Conservation (phyloP, 164 flowering plant species). For the grape (Vitis vinifera) region DNA sequence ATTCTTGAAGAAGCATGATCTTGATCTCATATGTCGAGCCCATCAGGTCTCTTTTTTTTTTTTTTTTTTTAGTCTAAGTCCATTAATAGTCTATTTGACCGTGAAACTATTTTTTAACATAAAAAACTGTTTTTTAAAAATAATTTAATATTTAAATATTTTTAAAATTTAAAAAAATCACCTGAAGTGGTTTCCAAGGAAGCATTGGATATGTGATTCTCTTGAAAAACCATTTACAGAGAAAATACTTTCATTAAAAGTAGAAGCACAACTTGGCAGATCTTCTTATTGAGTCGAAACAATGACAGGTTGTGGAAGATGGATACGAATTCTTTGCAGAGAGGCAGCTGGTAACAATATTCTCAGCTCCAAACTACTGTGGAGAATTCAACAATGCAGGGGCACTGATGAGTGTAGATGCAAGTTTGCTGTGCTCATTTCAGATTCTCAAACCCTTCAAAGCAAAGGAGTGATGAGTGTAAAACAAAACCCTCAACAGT, state of each 20-base stretch:
- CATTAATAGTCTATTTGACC: no score
- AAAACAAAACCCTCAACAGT: neutral
- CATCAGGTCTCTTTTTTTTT: slow-evolving; percentile 42
- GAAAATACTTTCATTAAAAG: no score
- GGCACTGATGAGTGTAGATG: slow-evolving; percentile 55
- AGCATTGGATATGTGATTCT: no score
- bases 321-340: slow-evolving; percentile 65
- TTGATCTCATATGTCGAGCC: slow-evolving; percentile 62
- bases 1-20: slow-evolving; percentile 53
- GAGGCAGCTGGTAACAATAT: slow-evolving; percentile 57
- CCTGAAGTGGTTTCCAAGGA: no score
- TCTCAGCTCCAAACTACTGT: slow-evolving; percentile 65
- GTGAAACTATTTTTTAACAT: no score
- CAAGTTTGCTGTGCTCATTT: slow-evolving; percentile 53
- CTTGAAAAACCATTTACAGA: no score
- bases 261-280: no score
- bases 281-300: no score
- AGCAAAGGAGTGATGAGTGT: slow-evolving; percentile 7
- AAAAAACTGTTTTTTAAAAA: no score
- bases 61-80: neutral
- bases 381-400: slow-evolving; percentile 66
- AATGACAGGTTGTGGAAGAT: slow-evolving; percentile 53
- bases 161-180: no score
- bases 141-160: no score
- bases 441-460: slow-evolving; percentile 51